These are phyloP conservation scores for Ammopiptanthus mongolicus DNA, from an alignment of 306 rosid species.

Conservation along the genomic window DNA sequence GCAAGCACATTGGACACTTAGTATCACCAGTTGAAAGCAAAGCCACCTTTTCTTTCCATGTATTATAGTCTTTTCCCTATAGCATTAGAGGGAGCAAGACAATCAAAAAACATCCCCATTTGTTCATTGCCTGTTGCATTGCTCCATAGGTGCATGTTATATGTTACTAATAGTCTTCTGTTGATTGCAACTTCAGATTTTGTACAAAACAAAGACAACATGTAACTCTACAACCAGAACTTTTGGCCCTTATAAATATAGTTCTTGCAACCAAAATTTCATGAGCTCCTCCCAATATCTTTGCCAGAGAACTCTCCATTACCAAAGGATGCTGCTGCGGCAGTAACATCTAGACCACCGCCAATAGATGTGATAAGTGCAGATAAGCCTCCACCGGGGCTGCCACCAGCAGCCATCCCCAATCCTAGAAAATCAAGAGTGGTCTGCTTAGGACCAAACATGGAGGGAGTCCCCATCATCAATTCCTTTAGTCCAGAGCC, in stretches of 20 bases:
- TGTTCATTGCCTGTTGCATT: background rate
- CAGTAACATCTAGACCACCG: constrained; percentile 57
- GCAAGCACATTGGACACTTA: background rate
- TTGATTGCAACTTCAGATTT: constrained; percentile 16
- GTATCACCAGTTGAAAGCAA: background rate
- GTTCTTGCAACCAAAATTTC: background rate
- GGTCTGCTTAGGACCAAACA: constrained; percentile 85
- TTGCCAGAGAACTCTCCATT: constrained; percentile 54
- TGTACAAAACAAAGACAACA: constrained; percentile 13
- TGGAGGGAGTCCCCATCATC: constrained; percentile 68
- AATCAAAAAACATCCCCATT: constrained; percentile 1
- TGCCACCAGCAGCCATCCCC: constrained; percentile 87
- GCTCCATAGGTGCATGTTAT: background rate
- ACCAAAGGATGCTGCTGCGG: constrained; percentile 56
- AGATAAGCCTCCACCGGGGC: constrained; percentile 49
- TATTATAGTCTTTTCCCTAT: background rate
- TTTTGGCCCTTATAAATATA: background rate
- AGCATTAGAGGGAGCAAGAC: constrained; percentile 6
- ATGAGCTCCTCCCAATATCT: constrained; percentile 61
- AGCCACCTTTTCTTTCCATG: background rate
- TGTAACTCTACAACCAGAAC: constrained; percentile 2
- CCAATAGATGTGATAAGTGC: constrained; percentile 79
- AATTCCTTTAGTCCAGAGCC: constrained; percentile 73
- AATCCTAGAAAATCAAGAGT: constrained; percentile 89
- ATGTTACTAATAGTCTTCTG: background rate